Evolutionary conservation across 2,329 filamentous ascomycete genomes (phyloP), one percentile per base, ranked within the genome.

Genomic region (Didymellaceae sp.): DNA sequence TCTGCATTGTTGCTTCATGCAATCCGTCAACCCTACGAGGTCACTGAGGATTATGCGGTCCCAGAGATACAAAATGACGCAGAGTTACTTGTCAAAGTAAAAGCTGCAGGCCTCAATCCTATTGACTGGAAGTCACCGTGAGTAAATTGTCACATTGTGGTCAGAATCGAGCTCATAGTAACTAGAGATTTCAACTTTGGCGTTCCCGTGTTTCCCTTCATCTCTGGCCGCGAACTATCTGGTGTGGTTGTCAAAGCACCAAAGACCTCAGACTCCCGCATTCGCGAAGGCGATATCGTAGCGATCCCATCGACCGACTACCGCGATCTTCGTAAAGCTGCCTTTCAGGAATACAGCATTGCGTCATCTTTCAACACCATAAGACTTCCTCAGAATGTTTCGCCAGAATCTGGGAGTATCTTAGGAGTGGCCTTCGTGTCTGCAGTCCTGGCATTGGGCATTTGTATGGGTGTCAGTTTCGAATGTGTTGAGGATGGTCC

Each of bases 121-220:
- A 88, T 91, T 46, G 89, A 90, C 67, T 89, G 85, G 85, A 89
- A 89, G 75, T 81, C 84, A 52, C 85, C 86, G 86, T 88, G 75
- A 60, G 83, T 77, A 11, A 5, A 26, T 14, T 13, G 6, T 28
- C 26, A 5, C 5, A 1, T 13, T 5, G 5, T 9, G 5, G 16
- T 4, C 0, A 2, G 13, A 13, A 5, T 16, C 3, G 13, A 3
- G 18, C 41, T 46, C 11, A 52, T 32, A 17, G 24, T 45, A 44
- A 37, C 11, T 25, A 88, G 86, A 9, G 87, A 88, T 62, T 90
- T 82, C 64, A 86, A 85, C 55, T 90, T 89, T 64, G 86, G 83
- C 24, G 83, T 90, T 38, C 87, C 87, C 0, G 75, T 77, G 8
- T 76, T 89, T 9, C 87, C 87, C 2, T 89, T 85, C 71, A 81